Percentiles rank a stretch among this genome's conserved stretches.
phyloP scores from a whole-genome alignment of 495 filamentous ascomycete genomes.

The Xanthoparmelia taractica region DNA sequence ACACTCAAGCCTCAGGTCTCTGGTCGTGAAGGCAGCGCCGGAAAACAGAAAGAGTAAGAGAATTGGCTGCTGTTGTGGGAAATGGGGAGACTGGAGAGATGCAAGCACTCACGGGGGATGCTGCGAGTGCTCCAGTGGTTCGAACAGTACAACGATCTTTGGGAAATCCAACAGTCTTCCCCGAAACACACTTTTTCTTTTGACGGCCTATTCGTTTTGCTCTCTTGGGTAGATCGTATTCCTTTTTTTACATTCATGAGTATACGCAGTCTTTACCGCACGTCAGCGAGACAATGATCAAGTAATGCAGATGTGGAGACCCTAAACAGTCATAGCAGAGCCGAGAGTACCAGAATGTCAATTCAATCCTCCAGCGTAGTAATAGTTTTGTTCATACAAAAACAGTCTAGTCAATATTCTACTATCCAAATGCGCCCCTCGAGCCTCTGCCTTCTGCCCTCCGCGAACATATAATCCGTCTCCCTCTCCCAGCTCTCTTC shows the following conservation, averaged over 20 bases:
- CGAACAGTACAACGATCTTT: background rate
- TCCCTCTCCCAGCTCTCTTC: background rate
- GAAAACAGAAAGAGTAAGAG: background rate
- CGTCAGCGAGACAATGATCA: background rate
- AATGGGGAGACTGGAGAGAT: background rate
- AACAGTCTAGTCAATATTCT: background rate
- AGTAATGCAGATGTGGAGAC: background rate
- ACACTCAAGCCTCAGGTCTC: background rate
- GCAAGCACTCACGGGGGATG: background rate
- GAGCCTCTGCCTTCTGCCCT: background rate
- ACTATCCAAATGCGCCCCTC: background rate
- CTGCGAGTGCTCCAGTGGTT: background rate
- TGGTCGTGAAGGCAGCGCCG: background rate
- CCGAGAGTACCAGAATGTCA: background rate
- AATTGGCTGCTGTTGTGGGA: background rate
- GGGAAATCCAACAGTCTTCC: background rate
- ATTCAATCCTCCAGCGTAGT: background rate
- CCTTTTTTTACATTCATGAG: background rate
- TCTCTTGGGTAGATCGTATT: background rate
- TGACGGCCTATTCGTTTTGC: background rate
- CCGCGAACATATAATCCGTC: background rate
- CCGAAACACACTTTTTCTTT: too few relatives aligned
- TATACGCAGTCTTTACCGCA: background rate
- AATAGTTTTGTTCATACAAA: background rate
- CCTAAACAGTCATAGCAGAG: too few relatives aligned